Evolutionary conservation across 2,329 filamentous ascomycete genomes (phyloP).

Genomic region (Mollisiaceae sp.): DNA sequence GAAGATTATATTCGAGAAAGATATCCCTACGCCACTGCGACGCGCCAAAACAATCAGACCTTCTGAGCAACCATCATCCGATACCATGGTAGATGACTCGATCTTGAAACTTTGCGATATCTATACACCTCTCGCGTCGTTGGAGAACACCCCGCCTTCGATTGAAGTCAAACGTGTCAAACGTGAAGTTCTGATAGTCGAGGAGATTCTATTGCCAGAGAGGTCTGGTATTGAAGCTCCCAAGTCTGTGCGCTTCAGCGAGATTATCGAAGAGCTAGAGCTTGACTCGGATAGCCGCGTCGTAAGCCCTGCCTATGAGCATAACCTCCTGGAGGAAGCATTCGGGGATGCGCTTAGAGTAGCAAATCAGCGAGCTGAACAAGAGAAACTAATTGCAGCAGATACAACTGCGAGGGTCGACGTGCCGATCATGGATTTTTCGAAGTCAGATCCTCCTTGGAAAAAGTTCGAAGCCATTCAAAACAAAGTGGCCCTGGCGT

Average conservation of each 20-base stretch:
- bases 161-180: constrained; percentile 22
- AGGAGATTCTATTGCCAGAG: constrained; percentile 39
- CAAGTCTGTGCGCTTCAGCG: constrained; percentile 38
- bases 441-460: constrained; percentile 53
- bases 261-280: constrained; percentile 35
- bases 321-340: constrained; percentile 36
- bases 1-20: constrained; percentile 38
- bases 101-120: constrained; percentile 73
- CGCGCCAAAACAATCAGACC: background rate
- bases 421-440: constrained; percentile 54
- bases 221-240: constrained; percentile 16
- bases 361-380: constrained; percentile 35
- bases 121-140: constrained; percentile 29
- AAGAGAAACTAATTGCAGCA: constrained; percentile 41
- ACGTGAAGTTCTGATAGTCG: constrained; percentile 37
- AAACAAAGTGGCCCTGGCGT: constrained; percentile 34
- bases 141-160: constrained; percentile 21
- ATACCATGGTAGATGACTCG: constrained; percentile 48
- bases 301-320: constrained; percentile 19
- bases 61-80: constrained; percentile 5
- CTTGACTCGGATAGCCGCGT: constrained; percentile 19
- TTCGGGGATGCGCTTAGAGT: constrained; percentile 32
- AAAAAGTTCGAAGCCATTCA: constrained; percentile 30
- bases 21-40: constrained; percentile 34
- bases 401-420: constrained; percentile 50